phyloP scores from a whole-genome alignment of 108 stramenopile genomes.

The Skeletonema grethae region DNA sequence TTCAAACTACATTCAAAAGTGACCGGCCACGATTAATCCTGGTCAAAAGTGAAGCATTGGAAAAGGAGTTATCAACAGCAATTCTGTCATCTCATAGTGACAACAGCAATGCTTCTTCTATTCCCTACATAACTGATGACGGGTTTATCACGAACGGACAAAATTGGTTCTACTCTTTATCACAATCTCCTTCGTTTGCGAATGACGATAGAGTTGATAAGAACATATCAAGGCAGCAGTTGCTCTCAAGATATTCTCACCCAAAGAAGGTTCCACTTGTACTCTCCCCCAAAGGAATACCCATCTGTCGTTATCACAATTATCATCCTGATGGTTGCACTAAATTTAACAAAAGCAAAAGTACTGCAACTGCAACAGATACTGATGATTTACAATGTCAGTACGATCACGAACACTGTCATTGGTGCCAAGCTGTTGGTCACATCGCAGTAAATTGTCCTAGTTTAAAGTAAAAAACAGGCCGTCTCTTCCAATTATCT shows the following conservation, averaged over 20 bases:
- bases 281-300: slow-evolving; percentile 59
- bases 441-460: slow-evolving; percentile 69
- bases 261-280: slow-evolving; percentile 71
- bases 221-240: slow-evolving; percentile 2
- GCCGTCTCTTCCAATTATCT: too few relatives aligned
- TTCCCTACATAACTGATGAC: slow-evolving; percentile 14
- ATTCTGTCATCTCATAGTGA: not conserved
- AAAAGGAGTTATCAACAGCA: slow-evolving; percentile 22
- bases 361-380: not conserved
- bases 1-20: slow-evolving; percentile 42
- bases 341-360: slow-evolving; percentile 13
- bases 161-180: slow-evolving; percentile 32
- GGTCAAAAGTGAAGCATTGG: slow-evolving; percentile 76
- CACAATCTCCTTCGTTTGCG: not conserved
- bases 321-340: slow-evolving; percentile 72
- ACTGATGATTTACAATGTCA: slow-evolving; percentile 42
- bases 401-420: slow-evolving; percentile 83
- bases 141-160: slow-evolving; percentile 28
- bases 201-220: slow-evolving; percentile 9
- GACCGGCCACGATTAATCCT: slow-evolving; percentile 54
- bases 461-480: not conserved
- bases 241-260: slow-evolving; percentile 56
- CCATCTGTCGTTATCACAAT: slow-evolving; percentile 88
- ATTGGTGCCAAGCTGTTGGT: slow-evolving; percentile 64
- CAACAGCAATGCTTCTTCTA: not conserved